Evolutionary conservation across 2,329 filamentous ascomycete species (phyloP), one percentile per base, ranked within the genome.

Genomic region (Aspergillus arachidicola): DNA sequence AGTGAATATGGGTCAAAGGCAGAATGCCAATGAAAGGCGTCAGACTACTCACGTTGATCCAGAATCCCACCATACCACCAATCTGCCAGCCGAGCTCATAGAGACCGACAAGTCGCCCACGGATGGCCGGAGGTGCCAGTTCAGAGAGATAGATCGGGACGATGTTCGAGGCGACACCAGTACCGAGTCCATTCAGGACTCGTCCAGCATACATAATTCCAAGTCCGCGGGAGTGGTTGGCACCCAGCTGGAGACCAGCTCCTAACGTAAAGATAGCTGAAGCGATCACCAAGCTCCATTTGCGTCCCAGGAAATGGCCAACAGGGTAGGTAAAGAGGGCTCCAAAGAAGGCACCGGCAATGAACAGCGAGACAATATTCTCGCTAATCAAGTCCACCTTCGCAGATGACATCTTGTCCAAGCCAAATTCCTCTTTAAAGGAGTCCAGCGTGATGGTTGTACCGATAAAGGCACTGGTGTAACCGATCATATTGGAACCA

Each of bases 261-360:
- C 90, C 91, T 12, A 92, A 69, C 58, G 87, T 82, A 76, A 93
- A 93, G 62, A 92, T 69, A n/a, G 83, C 65, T 5, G 83, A 78
- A 72, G 88, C 90, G 57, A 89, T 68, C 61, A 86, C 80, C 14
- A 93, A 80, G 32, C 85, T 87, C 75, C 81, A 84, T 71, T 86
- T 86, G 43, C 90, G 85, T 41, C 90, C 90, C 58, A 88, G 75
- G 72, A 84, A 90, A 79, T 89, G 87, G 26, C 84, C 86, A 19
- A 87, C 83, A 26, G 78, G 81, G 66, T 90, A 92, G 65, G 87
- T 89, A 61, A 84, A 82, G 21, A 91, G 74, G 30, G 87, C 86
- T 60, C 91, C 91, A 71, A 93, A 93, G 80, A 94, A 93, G 64
- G 90, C 90, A 64, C 91, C 91, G n/a, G 91, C 91, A 76, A 93